Base-by-base conservation (phyloP, 2,329 filamentous ascomycete genomes). In the Alternaria sp. region DNA sequence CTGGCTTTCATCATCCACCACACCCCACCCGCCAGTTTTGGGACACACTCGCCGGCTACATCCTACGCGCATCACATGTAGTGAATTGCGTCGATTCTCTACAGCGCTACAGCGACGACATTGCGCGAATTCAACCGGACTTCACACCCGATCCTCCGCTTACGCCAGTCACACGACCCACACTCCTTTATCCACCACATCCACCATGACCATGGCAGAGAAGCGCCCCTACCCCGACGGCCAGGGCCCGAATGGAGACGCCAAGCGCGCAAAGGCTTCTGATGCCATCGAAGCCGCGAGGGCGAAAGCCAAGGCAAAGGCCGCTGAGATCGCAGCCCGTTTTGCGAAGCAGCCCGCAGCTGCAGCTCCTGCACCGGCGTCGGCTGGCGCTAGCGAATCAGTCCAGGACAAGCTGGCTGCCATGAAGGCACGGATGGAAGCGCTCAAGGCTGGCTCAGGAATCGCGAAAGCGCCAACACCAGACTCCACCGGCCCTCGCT, bases 401-500 rank as follows among this genome's bases (percentile, higher is more conserved):
- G 66, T 76, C 41, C 73, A 68, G 55, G 74, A 73, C 23, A 67
- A 70, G 45, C 67, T 75, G 46, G 77, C 72, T 15, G 76, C 74
- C 10, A 68, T 78, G 61, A 73, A 69, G 51, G 74, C 69, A n/a
- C 56, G 71, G 30, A 71, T 75, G 57, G 77, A 72, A 18, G 76
- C 76, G n/a, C 66, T 78, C 54, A 74, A 70, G 53, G 73, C 68
- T 6, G 93, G 80, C 85, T 88, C 95, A 68, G 93, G 92, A 51
- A 90, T 91, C 82, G 64, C 64, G 55, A 62, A 70, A 65, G 26
- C 76, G 77, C 23, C 80, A 73, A 61, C 65, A 12, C 74, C 69
- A 55, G 82, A 84, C 61, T 76, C 80, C 10, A 81, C 82, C 58
- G 83, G 84, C 54, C 81, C 84, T 1, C 87, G 85, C 69, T 86